A percentile compares a stretch with the other conserved stretches of the same genome.
phyloP scores from a whole-genome alignment of 768 basidiomycete genomes.

The Exidia glandulosa region DNA sequence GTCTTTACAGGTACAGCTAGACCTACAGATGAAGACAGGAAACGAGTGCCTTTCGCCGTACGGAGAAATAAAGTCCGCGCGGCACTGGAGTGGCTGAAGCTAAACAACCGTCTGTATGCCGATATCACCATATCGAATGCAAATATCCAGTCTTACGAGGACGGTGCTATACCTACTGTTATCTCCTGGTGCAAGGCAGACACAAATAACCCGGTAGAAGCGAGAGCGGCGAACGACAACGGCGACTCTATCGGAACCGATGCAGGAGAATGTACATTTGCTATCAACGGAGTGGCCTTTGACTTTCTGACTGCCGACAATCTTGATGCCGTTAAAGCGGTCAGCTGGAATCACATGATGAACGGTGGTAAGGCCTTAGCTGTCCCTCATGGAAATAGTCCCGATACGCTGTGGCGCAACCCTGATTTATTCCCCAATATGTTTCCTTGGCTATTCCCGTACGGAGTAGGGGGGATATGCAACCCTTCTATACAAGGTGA shows the following conservation, averaged over 20 bases:
- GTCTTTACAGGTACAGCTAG: conserved; percentile 19
- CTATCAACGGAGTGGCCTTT: conserved; percentile 10
- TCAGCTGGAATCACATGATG: not conserved
- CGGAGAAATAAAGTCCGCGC: conserved; percentile 11
- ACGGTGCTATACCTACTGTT: conserved; percentile 12
- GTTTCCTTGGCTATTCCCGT: conserved; percentile 2
- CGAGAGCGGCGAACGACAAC: conserved; percentile 16
- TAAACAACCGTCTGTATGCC: conserved; percentile 23
- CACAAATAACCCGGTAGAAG: conserved; percentile 15
- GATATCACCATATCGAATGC: conserved; percentile 20
- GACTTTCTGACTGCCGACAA: not conserved
- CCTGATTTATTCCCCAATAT: not conserved
- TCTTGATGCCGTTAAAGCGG: not conserved
- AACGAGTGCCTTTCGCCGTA: conserved; percentile 15
- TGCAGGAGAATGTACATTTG: conserved; percentile 11
- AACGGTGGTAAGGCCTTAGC: not conserved
- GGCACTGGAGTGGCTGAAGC: conserved; percentile 24
- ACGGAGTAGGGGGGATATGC: not conserved
- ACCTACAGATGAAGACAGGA: conserved; percentile 19
- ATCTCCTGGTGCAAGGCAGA: conserved; percentile 4
- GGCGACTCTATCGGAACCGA: conserved; percentile 11
- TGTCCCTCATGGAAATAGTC: not conserved
- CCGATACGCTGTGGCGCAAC: not conserved
- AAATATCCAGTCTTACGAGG: conserved; percentile 5
- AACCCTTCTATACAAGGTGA: not conserved